Conservation (phyloP, 169 alveolate genomes). For the Eimeria acervulina region DNA sequence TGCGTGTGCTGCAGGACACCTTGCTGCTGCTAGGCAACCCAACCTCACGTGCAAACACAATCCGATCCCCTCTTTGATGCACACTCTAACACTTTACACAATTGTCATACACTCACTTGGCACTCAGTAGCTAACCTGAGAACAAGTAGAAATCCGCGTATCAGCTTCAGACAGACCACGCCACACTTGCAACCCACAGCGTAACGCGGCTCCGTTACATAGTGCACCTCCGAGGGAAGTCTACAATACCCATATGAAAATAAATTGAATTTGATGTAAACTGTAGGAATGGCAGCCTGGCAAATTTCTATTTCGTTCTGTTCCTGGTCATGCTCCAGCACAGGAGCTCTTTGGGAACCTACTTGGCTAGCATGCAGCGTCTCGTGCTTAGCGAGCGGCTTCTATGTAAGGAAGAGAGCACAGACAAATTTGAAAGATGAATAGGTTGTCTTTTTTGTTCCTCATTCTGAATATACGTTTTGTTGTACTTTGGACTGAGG, state of each 20-base stretch:
- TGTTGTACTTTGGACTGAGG: conserved; percentile 34
- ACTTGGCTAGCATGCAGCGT: conserved; percentile 63
- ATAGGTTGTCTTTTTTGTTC: background rate
- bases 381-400: conserved; percentile 7
- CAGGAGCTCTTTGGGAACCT: background rate
- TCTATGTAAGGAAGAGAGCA: background rate
- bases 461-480: background rate
- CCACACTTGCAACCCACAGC: background rate
- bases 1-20: no score
- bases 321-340: background rate
- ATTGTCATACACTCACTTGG: background rate
- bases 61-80: background rate
- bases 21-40: no score
- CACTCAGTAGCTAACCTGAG: background rate
- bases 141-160: background rate
- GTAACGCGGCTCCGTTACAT: background rate
- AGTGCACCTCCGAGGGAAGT: background rate
- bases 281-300: background rate
- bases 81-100: background rate
- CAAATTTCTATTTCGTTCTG: background rate
- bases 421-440: background rate
- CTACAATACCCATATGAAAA: background rate
- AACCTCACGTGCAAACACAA: background rate
- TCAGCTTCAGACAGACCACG: background rate
- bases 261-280: background rate